Evolutionary conservation across 176 grass and related monocot species (phyloP).

Genomic region (Hyparrhenia diplandra): DNA sequence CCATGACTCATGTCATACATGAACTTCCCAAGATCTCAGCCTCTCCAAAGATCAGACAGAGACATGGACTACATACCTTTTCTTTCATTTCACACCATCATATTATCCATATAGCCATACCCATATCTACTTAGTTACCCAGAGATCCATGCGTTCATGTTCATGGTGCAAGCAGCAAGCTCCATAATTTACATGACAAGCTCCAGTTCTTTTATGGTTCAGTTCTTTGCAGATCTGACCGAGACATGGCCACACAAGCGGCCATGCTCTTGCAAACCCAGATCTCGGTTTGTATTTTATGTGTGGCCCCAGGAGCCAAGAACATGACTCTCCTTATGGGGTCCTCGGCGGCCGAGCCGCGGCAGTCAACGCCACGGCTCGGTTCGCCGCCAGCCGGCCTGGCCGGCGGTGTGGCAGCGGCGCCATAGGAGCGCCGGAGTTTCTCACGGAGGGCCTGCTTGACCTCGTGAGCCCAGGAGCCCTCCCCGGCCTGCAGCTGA

Average conservation of each 20-base stretch:
- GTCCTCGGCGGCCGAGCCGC: slow-evolving; percentile 51
- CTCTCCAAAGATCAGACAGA: neutral
- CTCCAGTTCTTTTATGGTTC: slow-evolving; percentile 24
- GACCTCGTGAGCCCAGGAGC: slow-evolving; percentile 67
- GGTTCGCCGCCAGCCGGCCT: neutral
- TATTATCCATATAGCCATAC: too few species aligned
- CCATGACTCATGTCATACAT: neutral
- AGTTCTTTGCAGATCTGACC: slow-evolving; percentile 44
- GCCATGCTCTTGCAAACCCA: slow-evolving; percentile 18
- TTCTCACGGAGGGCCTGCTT: slow-evolving; percentile 85
- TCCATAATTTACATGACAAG: slow-evolving; percentile 29
- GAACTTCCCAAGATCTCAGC: slow-evolving; percentile 18
- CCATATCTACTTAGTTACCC: neutral
- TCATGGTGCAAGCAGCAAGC: slow-evolving; percentile 14
- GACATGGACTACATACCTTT: slow-evolving; percentile 29
- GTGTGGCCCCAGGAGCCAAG: slow-evolving; percentile 94
- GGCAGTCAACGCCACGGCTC: slow-evolving; percentile 52
- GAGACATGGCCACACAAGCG: neutral
- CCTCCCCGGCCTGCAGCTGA: slow-evolving; percentile 47
- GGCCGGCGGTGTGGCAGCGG: neutral
- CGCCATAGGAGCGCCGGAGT: slow-evolving; percentile 44
- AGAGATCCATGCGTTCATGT: slow-evolving; percentile 41
- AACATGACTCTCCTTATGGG: slow-evolving; percentile 95
- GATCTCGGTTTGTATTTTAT: slow-evolving; percentile 36
- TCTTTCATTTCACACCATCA: slow-evolving; percentile 12